Evolutionary conservation across 768 basidiomycete species (phyloP), one percentile per base, ranked within the genome.

Genomic region (Lepiota venenata): DNA sequence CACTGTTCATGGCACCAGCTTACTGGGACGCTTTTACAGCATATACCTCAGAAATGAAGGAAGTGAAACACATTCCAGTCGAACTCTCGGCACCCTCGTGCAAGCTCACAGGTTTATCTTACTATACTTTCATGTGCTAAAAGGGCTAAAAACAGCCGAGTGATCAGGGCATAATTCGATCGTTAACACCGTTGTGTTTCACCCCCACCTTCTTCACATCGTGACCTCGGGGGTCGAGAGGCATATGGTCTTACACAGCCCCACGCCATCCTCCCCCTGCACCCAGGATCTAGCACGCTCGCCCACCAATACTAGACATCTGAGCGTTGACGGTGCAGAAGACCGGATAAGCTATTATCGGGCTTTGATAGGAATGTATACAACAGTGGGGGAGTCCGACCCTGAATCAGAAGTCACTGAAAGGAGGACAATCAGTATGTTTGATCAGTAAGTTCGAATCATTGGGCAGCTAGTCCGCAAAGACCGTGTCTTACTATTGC

Each of bases 211-310:
- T 39, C 78, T 87, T 3, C 77, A 85, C 51, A 71, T 90, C 27
- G 76, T 80, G 35, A 89, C 89, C 3, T 74, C 85, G 3, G 91
- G 91, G 2, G 79, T 93, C 18, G 91, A 93, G 66, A 81, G 80
- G 21, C 74, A 81, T 56, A 75, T 91, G 21, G 61, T 84, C 16
- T 66, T 92, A 11, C 91, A 91, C 64, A 84, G 86, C 60, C 81
- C 87, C 2, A 84, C 83, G 4, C 63, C 72, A 5, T 71, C 67
- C 22, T 71, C 81, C 0, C 82, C 83, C 1, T 85, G 84, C 11
- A 75, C 74, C 36, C 64, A 72, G 18, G 65, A 75, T n/a, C 65
- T 88, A n/a, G 57, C 64, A 0, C 65, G 47, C 20, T 83, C 86
- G 0, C 68, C 80, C 0, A 66, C 67, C 14, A 70, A 73, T 21